These are phyloP conservation scores for Rheum nobile DNA, from an alignment of 148 eudicot species.

Conservation along the genomic window DNA sequence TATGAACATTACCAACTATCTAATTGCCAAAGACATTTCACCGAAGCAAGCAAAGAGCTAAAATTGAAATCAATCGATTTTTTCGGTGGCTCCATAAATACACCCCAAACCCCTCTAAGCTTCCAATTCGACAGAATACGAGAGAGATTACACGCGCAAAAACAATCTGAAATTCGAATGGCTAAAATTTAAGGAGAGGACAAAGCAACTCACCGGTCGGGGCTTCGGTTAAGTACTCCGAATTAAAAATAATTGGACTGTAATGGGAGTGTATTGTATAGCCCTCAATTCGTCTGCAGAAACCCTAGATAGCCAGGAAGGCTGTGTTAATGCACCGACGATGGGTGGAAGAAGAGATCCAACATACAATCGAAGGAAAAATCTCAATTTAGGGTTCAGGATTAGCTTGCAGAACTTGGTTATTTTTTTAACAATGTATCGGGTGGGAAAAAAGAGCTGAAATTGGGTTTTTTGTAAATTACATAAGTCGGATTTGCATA, in stretches of 20 bases:
- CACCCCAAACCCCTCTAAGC: not conserved
- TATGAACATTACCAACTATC: not conserved
- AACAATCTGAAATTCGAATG: not conserved
- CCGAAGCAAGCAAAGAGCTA: not conserved
- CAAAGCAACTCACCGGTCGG: not conserved
- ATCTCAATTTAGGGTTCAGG: too few species aligned
- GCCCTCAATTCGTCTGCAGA: not conserved
- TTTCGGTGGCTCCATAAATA: not conserved
- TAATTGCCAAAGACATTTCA: not conserved
- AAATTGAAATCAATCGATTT: not conserved
- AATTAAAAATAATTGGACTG: too few species aligned
- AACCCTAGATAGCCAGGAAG: not conserved
- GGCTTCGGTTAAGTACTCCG: not conserved
- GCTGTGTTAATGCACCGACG: not conserved
- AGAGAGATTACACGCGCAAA: not conserved
- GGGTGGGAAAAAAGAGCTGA: too few species aligned
- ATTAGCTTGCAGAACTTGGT: too few species aligned
- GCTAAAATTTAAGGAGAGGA: not conserved
- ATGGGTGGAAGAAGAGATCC: too few species aligned
- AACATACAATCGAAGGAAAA: too few species aligned
- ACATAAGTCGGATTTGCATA: too few species aligned
- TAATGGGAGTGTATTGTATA: not conserved
- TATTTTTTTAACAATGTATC: too few species aligned
- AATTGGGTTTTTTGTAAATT: too few species aligned
- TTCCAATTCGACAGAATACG: not conserved